These are phyloP conservation scores for Paecilomyces formosus DNA, from an alignment of 2,329 filamentous ascomycete genomes.

Conservation along the genomic window DNA sequence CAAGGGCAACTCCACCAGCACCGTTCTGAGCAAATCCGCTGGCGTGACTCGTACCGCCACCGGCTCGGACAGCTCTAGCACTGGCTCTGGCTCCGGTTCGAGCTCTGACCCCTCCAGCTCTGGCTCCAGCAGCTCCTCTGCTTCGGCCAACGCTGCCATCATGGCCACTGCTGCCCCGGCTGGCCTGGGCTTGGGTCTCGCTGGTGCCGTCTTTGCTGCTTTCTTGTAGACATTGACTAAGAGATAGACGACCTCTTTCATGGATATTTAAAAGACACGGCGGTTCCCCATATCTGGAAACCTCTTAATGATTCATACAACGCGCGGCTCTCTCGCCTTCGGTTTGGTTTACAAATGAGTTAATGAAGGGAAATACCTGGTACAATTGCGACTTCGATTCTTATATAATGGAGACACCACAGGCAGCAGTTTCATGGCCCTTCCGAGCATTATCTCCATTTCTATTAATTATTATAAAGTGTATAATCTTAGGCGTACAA, in stretches of 20 bases:
- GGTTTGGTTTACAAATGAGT: not conserved
- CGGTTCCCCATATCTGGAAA: not conserved
- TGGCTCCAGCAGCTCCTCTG: slow-evolving; percentile 3
- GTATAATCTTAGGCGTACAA: not conserved
- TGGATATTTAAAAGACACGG: not conserved
- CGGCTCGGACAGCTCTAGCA: slow-evolving; percentile 14
- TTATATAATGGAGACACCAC: not conserved
- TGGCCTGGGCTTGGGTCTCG: slow-evolving; percentile 29
- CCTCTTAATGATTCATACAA: not conserved
- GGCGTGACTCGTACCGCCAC: slow-evolving; percentile 13
- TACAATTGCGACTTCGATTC: not conserved
- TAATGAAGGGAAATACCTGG: not conserved
- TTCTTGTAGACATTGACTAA: slow-evolving; percentile 27
- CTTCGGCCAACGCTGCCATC: slow-evolving; percentile 23
- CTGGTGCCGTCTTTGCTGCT: slow-evolving; percentile 35
- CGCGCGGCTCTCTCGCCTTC: not conserved
- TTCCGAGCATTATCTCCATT: not conserved
- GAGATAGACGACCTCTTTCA: not conserved
- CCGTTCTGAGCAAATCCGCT: slow-evolving; percentile 10
- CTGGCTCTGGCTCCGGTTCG: slow-evolving; percentile 9
- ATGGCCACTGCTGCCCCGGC: slow-evolving; percentile 30
- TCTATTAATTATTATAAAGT: not conserved
- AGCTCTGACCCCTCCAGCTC: slow-evolving; percentile 4
- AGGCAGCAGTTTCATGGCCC: not conserved
- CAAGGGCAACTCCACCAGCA: slow-evolving; percentile 13